Conservation (phyloP, 495 filamentous ascomycete genomes). For the Endocarpon pusillum region DNA sequence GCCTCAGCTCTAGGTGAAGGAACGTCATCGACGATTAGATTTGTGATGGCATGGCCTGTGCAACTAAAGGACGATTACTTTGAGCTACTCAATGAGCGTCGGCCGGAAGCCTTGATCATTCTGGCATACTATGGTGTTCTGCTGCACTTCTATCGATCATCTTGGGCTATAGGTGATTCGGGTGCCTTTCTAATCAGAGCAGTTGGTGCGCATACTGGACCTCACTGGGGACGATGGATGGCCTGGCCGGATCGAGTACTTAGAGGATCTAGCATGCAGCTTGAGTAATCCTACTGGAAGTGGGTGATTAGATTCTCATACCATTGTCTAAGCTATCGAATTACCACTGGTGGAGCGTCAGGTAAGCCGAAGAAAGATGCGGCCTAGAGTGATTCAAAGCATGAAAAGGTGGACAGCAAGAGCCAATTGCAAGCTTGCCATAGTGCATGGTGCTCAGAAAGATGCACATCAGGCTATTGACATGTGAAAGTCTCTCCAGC, state of each 20-base stretch:
- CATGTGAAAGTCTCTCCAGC: too few species aligned
- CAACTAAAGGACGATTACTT: constrained; percentile 16
- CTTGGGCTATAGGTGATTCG: constrained; percentile 23
- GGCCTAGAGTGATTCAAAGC: too few species aligned
- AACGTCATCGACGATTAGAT: constrained; percentile 2
- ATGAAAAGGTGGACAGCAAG: too few species aligned
- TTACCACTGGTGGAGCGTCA: too few species aligned
- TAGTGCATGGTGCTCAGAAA: too few species aligned
- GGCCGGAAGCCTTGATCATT: constrained; percentile 26
- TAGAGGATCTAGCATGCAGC: too few species aligned
- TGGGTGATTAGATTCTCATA: too few species aligned
- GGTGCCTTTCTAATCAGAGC: constrained; percentile 10
- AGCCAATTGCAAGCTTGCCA: too few species aligned
- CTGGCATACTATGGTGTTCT: constrained; percentile 24
- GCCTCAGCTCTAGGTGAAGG: not conserved
- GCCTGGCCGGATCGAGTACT: constrained; percentile 3
- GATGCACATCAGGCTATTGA: too few species aligned
- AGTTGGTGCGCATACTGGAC: constrained; percentile 6
- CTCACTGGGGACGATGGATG: constrained; percentile 7
- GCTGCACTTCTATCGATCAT: constrained; percentile 15
- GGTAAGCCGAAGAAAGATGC: too few species aligned
- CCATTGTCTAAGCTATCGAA: too few species aligned
- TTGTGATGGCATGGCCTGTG: constrained; percentile 19
- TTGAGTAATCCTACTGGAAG: too few species aligned
- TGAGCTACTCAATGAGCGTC: constrained; percentile 12